These are phyloP conservation scores for Penicillium sp. DNA, from an alignment of 2,329 filamentous ascomycete species.

Conservation along the genomic window DNA sequence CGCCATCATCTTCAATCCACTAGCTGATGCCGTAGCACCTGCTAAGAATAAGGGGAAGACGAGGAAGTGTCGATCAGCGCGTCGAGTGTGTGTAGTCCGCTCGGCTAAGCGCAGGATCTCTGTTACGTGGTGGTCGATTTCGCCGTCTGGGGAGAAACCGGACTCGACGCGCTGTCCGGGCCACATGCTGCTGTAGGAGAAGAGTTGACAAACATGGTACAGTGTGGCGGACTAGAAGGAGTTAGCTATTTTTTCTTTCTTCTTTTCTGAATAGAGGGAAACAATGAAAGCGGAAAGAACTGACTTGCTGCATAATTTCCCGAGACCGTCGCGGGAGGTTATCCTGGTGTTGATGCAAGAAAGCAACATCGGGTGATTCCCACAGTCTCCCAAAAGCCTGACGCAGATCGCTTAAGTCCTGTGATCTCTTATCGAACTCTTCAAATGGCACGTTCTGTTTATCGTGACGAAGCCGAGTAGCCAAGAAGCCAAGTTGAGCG, in stretches of 20 bases:
- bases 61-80: slow-evolving; percentile 46
- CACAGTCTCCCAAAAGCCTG: slow-evolving; percentile 39
- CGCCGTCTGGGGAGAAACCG: slow-evolving; percentile 36
- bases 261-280: background rate
- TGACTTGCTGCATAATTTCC: slow-evolving; percentile 47
- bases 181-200: slow-evolving; percentile 56
- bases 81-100: slow-evolving; percentile 38
- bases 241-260: background rate
- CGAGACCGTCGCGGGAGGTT: slow-evolving; percentile 36
- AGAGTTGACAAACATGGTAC: slow-evolving; percentile 52
- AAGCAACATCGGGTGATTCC: slow-evolving; percentile 37
- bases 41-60: slow-evolving; percentile 57
- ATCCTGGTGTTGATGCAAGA: slow-evolving; percentile 37
- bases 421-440: slow-evolving; percentile 27
- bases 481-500: slow-evolving; percentile 45
- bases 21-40: slow-evolving; percentile 44
- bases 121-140: slow-evolving; percentile 46
- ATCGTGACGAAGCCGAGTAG: slow-evolving; percentile 41
- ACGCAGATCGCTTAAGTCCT: slow-evolving; percentile 38
- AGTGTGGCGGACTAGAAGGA: slow-evolving; percentile 37
- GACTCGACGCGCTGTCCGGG: slow-evolving; percentile 46
- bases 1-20: slow-evolving; percentile 46
- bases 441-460: slow-evolving; percentile 25
- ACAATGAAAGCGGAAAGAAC: slow-evolving; percentile 12
- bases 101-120: slow-evolving; percentile 48